These are phyloP conservation scores for Santalum album DNA, from an alignment of 164 flowering plant species.

Conservation along the genomic window DNA sequence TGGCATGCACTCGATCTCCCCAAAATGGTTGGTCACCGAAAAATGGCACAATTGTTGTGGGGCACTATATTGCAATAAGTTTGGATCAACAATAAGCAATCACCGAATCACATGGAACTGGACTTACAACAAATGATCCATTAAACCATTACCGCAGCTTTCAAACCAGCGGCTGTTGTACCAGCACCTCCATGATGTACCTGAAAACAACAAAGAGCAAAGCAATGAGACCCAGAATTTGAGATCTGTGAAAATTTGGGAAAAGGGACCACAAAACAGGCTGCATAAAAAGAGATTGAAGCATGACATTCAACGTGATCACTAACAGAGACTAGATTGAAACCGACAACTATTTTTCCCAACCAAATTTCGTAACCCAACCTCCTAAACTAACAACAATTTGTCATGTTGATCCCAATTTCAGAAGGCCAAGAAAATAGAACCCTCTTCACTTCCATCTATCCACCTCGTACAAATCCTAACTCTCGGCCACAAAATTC, in stretches of 20 bases:
- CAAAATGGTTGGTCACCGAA: slow-evolving; percentile 98
- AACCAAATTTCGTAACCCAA: too few relatives aligned
- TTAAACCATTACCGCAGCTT: slow-evolving; percentile 63
- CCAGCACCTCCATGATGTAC: slow-evolving; percentile 99
- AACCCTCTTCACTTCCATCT: too few relatives aligned
- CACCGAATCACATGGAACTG: neutral
- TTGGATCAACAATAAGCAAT: neutral
- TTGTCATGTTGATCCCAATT: too few relatives aligned
- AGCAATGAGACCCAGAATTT: neutral
- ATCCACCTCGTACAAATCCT: too few relatives aligned
- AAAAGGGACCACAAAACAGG: too few relatives aligned
- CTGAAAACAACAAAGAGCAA: slow-evolving; percentile 31
- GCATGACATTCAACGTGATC: too few relatives aligned
- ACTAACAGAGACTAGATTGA: too few relatives aligned
- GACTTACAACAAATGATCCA: neutral
- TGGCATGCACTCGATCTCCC: slow-evolving; percentile 94
- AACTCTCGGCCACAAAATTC: too few relatives aligned
- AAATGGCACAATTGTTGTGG: slow-evolving; percentile 89
- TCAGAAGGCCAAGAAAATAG: too few relatives aligned
- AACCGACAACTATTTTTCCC: too few relatives aligned
- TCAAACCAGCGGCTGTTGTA: slow-evolving; percentile 95
- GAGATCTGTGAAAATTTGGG: neutral
- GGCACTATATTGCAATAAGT: slow-evolving; percentile 48
- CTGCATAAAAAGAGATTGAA: too few relatives aligned
- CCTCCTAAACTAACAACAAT: too few relatives aligned